Evolutionary conservation across 148 eudicot species (phyloP).

Genomic region (Vaccinium myrtillus): DNA sequence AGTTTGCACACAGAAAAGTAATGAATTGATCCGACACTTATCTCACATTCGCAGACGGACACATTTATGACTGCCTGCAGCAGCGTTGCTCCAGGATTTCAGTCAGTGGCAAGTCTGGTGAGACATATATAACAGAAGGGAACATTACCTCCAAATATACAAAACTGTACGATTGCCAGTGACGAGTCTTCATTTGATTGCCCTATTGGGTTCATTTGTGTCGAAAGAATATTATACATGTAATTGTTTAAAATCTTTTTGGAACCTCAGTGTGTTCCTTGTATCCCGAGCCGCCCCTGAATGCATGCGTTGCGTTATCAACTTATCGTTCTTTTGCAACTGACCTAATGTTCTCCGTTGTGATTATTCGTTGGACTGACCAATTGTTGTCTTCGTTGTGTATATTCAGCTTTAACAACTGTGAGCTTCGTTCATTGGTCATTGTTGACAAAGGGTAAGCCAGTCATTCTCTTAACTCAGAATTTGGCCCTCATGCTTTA

Average conservation of each 20-base stretch:
- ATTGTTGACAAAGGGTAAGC: constrained; percentile 70
- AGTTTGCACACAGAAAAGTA: too few species aligned
- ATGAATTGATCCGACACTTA: too few species aligned
- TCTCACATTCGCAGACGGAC: not conserved
- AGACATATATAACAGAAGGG: not conserved
- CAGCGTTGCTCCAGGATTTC: not conserved
- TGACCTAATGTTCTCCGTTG: not conserved
- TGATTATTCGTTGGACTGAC: not conserved
- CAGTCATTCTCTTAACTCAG: not conserved
- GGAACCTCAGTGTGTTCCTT: not conserved
- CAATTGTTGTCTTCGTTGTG: not conserved
- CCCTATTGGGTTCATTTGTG: not conserved
- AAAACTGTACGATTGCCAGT: not conserved
- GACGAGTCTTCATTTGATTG: not conserved
- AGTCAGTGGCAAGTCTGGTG: too few species aligned
- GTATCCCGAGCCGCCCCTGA: not conserved
- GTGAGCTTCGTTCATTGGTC: constrained; percentile 83
- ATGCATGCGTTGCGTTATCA: not conserved
- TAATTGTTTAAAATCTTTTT: not conserved
- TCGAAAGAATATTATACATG: not conserved
- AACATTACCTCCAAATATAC: not conserved
- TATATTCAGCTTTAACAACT: constrained; percentile 67
- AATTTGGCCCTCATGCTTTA: not conserved
- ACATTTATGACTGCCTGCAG: not conserved
- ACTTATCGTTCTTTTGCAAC: not conserved